Evolutionary conservation across 2,329 filamentous ascomycete species (phyloP).

Genomic region (Lachnellula cervina): DNA sequence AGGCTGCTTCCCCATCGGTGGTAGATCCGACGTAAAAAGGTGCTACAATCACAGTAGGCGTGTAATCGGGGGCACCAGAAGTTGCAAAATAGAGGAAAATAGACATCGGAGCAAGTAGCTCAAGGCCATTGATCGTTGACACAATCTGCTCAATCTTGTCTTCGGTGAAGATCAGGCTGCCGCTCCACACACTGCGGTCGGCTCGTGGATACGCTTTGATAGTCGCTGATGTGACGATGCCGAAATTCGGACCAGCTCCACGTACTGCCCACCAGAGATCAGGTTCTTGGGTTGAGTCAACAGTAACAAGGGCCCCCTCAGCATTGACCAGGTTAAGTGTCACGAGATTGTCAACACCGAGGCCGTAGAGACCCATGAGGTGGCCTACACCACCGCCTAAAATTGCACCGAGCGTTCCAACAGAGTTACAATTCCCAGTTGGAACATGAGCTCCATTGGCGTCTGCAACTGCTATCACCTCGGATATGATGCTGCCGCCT

Average conservation of each 20-base stretch:
- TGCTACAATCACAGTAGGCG: not conserved
- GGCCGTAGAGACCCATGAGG: not conserved
- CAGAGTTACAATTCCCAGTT: constrained; percentile 1
- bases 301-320: not conserved
- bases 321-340: not conserved
- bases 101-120: not conserved
- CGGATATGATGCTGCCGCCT: not conserved
- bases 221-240: not conserved
- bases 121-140: not conserved
- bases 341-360: not conserved
- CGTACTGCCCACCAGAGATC: not conserved
- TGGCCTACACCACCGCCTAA: not conserved
- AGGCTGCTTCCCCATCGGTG: not conserved
- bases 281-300: not conserved
- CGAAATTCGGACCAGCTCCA: constrained; percentile 1
- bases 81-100: not conserved
- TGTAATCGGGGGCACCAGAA: not conserved
- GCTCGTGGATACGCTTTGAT: not conserved
- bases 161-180: not conserved
- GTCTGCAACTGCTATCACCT: not conserved
- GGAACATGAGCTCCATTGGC: not conserved
- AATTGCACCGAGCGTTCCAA: not conserved
- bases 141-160: not conserved
- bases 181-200: not conserved
- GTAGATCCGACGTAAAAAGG: not conserved